Evolutionary conservation across 2,329 filamentous ascomycete species (phyloP).

Genomic region (Sporothrix schenckii): DNA sequence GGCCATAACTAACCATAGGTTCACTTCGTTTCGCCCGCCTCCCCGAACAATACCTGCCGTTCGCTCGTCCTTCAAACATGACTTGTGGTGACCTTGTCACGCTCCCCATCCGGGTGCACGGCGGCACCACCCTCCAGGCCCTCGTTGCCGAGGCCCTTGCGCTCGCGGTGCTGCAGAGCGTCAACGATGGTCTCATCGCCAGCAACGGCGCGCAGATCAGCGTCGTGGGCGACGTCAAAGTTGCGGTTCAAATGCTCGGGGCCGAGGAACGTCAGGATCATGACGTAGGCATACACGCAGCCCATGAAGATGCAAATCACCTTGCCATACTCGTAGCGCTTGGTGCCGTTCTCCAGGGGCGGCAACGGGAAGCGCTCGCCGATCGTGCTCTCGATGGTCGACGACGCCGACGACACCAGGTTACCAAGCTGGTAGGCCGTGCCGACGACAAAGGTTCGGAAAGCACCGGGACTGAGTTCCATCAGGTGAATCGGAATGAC

Average conservation of each 20-base stretch:
- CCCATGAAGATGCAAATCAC: constrained; percentile 93
- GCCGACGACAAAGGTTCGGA: constrained; percentile 75
- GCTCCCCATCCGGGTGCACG: constrained; percentile 9
- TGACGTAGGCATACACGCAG: constrained; percentile 70
- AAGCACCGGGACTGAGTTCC: constrained; percentile 71
- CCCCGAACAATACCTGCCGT: not conserved
- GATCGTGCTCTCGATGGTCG: constrained; percentile 75
- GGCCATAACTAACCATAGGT: too few relatives aligned
- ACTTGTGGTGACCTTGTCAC: constrained; percentile 20
- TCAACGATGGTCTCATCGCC: constrained; percentile 45
- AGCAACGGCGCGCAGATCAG: constrained; percentile 52
- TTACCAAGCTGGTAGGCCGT: constrained; percentile 79
- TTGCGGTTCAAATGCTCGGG: constrained; percentile 57
- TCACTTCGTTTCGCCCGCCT: too few relatives aligned
- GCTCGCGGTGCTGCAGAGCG: constrained; percentile 36
- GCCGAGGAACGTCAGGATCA: constrained; percentile 65
- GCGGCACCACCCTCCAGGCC: constrained; percentile 36
- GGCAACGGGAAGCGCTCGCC: constrained; percentile 74
- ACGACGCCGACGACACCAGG: constrained; percentile 68
- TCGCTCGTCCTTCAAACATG: not conserved
- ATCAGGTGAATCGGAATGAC: constrained; percentile 78
- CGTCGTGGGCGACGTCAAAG: constrained; percentile 56
- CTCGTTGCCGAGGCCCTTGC: constrained; percentile 35
- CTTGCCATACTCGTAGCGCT: constrained; percentile 73
- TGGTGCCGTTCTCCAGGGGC: constrained; percentile 50